Evolutionary conservation across 331 rosid genomes (phyloP), one percentile per base, ranked within the genome.

Genomic region (Quercus lobata): DNA sequence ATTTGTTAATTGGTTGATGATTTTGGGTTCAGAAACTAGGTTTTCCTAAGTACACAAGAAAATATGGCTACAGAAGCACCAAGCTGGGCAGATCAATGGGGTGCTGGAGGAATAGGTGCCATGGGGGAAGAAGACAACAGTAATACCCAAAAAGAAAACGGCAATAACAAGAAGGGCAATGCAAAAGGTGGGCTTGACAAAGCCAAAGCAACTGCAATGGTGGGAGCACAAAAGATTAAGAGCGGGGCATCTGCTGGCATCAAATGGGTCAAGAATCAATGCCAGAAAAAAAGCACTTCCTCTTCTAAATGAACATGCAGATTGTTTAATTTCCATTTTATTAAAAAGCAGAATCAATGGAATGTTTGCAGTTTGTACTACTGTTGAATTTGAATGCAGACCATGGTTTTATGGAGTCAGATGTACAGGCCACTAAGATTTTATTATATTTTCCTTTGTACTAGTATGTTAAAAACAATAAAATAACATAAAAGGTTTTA

Each of bases 81-180:
- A 9, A 91, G 92, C 82, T 94, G 98, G 98, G 98, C 98, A 4
- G 98, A 94, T 81, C 98, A 94, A 78, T 94, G 98, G 98, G 97
- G 98, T 4, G 93, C 94, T 14, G 98, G 98, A 35, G 98, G 98
- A 18, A 86, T 95, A 22, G 98, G 98, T 24, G 96, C 96, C 32
- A 82, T 91, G 90, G 98, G 84, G 74, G 97, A 90, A 80, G 94
- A 87, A 1, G 83, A 71, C 56, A 79, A 46, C 77, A 72, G 81
- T 25, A 86, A 62, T 24, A 52, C 90, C 61, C 82, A 80, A 76
- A 90, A 88, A 32, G 87, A 84, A 30, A 32, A 22, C 9, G 66
- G 21, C 54, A 83, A 66, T 55, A 83, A 63, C 76, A 92, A 90
- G 93, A 89, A 89, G 80, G 86, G 76, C 30, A 81, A 78, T 65